Evolutionary conservation across 345 rosid species (phyloP).

Genomic region (Psidium guajava): DNA sequence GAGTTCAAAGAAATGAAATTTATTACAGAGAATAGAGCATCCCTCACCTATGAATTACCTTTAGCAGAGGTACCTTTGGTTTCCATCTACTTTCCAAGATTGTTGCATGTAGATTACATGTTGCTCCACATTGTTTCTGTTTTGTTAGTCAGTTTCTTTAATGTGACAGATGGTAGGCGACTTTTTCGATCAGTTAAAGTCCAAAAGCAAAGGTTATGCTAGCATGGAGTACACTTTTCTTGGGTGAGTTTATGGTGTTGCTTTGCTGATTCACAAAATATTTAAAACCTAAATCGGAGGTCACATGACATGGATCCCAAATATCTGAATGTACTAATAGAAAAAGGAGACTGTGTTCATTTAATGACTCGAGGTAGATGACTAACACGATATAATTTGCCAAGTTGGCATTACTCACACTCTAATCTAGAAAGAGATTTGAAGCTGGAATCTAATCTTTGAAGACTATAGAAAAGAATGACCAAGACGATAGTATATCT

Average conservation of each 20-base stretch:
- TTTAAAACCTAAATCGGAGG: too few relatives aligned
- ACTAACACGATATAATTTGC: too few relatives aligned
- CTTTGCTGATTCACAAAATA: background rate
- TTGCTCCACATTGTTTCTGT: background rate
- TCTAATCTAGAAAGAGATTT: too few relatives aligned
- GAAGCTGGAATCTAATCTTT: too few relatives aligned
- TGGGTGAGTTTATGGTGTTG: conserved; percentile 39
- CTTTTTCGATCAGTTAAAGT: conserved; percentile 93
- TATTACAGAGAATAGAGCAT: conserved; percentile 82
- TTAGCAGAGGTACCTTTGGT: conserved; percentile 65
- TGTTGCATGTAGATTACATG: background rate
- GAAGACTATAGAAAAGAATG: too few relatives aligned
- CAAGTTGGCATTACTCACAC: too few relatives aligned
- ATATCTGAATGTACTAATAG: too few relatives aligned
- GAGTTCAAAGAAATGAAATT: conserved; percentile 91
- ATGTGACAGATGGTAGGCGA: conserved; percentile 90
- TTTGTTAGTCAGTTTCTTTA: conserved; percentile 6
- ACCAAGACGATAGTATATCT: too few relatives aligned
- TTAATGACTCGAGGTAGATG: too few relatives aligned
- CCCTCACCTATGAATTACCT: conserved; percentile 77
- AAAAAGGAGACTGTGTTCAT: too few relatives aligned
- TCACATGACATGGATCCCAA: too few relatives aligned
- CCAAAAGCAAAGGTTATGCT: conserved; percentile 95
- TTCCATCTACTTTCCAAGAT: background rate
- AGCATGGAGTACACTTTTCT: conserved; percentile 93